A percentile compares a stretch with the other conserved stretches of the same genome.
phyloP scores from a whole-genome alignment of 192 early-diverging fungal species.

The Pilaira anomala region DNA sequence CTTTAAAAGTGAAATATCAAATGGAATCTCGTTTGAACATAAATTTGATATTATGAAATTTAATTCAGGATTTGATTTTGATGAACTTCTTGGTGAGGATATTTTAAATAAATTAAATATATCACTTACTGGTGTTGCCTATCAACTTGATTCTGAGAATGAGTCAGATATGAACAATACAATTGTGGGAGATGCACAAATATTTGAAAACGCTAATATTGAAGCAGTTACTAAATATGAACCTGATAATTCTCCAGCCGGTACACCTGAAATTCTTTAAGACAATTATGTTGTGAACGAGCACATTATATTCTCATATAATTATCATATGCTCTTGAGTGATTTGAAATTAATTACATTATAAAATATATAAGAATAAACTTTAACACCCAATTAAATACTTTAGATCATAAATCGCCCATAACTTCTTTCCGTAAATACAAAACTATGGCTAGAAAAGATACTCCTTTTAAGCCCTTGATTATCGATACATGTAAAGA shows the following conservation, averaged over 20 bases:
- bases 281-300: too few relatives aligned
- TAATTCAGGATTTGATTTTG: neutral
- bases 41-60: neutral
- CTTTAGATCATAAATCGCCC: too few relatives aligned
- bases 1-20: neutral
- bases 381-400: too few relatives aligned
- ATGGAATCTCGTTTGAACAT: neutral
- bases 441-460: too few relatives aligned
- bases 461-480: too few relatives aligned
- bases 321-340: too few relatives aligned
- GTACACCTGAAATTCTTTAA: neutral
- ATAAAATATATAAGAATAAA: too few relatives aligned
- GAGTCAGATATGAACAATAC: neutral
- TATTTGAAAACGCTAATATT: constrained; percentile 1
- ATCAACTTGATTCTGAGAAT: neutral
- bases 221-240: neutral
- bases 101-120: neutral
- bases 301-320: too few relatives aligned
- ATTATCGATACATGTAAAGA: too few relatives aligned
- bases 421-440: too few relatives aligned
- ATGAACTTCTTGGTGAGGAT: neutral
- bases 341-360: too few relatives aligned
- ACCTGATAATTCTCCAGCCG: constrained; percentile 12
- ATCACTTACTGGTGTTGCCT: neutral
- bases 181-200: neutral